Base-by-base conservation (phyloP, 2,329 filamentous ascomycete species). In the Leptographium procerum region DNA sequence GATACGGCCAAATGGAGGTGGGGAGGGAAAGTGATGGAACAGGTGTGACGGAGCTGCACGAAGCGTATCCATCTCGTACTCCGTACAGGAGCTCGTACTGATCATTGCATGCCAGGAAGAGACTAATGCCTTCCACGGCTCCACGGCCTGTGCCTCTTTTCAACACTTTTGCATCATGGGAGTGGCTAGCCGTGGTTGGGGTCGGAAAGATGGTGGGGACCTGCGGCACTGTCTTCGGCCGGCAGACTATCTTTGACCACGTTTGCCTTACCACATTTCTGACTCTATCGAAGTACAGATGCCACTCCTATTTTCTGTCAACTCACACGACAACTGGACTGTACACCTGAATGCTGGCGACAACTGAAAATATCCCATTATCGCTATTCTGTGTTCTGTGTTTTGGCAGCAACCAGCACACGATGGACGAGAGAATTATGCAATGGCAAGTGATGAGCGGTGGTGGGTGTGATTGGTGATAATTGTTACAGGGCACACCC, bases 171-270 rank as follows among this genome's bases (percentile, higher is more conserved):
- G 34, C 43, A 45, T 40, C 29, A 56, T 60, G 56, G 56, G 53
- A 40, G 45, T 53, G 43, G 56, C 9, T 5, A 56, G 52, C 6
- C 48, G 54, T 45, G 59, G 55, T 57, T 56, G 59, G 59, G 57
- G 59, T 53, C 50, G 48, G 31, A 45, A 56, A 48, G 19, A 7
- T 43, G 36, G 36, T 43, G 36, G 4, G 36, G 36, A 22, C 36
- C 19, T n/a, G 4, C 36, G 36, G 36, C 36, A 43, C n/a, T 19
- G 5, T n/a, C 36, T 43, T 43, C 16, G 16, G 22, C 47, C 47
- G 8, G 47, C 47, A 50, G 3, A 22, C 16, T 8, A 6, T 16
- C 8, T 43, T n/a, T 19, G 10, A 43, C 16, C 36, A 43, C 36
- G 36, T n/a, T 7, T 19, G n/a, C 16, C 36, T 40, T 5, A 16